A percentile compares a stretch with the other conserved stretches of the same genome.
These are phyloP conservation scores for Trypanosoma scelopori DNA, from an alignment of 208 protist species.

Conservation along the genomic window DNA sequence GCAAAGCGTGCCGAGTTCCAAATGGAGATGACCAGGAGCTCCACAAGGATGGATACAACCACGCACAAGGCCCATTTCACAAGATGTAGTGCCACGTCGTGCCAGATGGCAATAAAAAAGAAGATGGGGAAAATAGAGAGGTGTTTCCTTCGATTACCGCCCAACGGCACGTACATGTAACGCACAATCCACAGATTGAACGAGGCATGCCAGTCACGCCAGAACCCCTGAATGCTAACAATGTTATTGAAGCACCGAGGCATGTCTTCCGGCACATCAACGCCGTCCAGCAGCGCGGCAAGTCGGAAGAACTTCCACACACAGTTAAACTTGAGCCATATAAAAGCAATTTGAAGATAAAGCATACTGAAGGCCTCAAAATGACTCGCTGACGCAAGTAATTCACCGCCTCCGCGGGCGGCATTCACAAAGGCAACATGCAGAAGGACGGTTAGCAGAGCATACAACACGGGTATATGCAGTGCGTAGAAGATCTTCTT, in stretches of 20 bases:
- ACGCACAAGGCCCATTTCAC: constrained; percentile 73
- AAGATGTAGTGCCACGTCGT: constrained; percentile 80
- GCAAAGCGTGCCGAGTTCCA: constrained; percentile 18
- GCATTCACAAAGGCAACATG: constrained; percentile 57
- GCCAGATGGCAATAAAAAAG: constrained; percentile 93
- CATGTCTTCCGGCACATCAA: constrained; percentile 88
- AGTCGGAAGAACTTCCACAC: constrained; percentile 81
- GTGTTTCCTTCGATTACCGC: constrained; percentile 52
- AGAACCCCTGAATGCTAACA: constrained; percentile 85
- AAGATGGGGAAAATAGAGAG: constrained; percentile 88
- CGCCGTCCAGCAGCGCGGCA: constrained; percentile 61
- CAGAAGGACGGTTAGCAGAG: constrained; percentile 25
- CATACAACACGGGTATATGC: constrained; percentile 35
- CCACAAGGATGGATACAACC: constrained; percentile 47
- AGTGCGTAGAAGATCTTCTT: constrained; percentile 36
- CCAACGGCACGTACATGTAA: constrained; percentile 83
- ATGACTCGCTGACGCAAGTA: too few species aligned
- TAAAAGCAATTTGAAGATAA: constrained; percentile 42
- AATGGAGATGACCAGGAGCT: constrained; percentile 40
- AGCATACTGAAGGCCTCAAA: constrained; percentile 34
- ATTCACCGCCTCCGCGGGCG: too few species aligned
- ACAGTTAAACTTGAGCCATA: constrained; percentile 74
- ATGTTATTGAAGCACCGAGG: constrained; percentile 68
- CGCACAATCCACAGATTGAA: constrained; percentile 94
- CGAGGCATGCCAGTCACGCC: constrained; percentile 90